Evolutionary conservation across 1,284 basidiomycete species (phyloP), one percentile per base, ranked within the genome.

Genomic region (Microbotryum scabiosae): DNA sequence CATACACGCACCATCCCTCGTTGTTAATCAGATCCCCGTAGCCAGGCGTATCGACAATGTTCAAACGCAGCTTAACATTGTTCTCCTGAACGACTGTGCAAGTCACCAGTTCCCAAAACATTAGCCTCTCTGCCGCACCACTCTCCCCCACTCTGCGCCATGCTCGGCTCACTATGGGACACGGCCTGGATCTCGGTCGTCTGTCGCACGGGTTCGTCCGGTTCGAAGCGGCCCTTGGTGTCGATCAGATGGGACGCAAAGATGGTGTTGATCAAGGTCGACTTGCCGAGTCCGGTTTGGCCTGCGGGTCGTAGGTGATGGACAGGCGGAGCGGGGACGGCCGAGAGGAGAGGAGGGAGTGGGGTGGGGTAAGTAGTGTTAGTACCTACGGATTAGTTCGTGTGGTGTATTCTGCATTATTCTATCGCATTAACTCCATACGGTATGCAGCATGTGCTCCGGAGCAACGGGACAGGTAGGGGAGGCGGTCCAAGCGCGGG

Each of bases 21-120:
- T 98, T 98, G 84, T 98, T 97, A 75, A 98, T 85, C 73, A 93
- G 89, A 81, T 98, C 96, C 58, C 93, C 96, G 73, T 96, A 98
- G 45, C 96, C 94, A 58, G 94, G 94, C 7, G 96, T 98, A 77
- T 98, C 96, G 70, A 98, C 91, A 69, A 98, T 97, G 82, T 98
- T 98, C 71, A 98, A 80, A 60, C 90, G 85, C 64, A 98, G 84
- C 75, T 86, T 87, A 63, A 98, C 94, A 59, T 91, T 91, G 70
- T 97, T 97, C 77, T 98, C 94, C 57, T 87, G 85, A 68, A 98
- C 91, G 67, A 96, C 93, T 96, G 70, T 23, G 53, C 21, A 1
- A 41, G 28, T 20, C 41, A 49, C 18, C n/a, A n/a, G 18, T 23
- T 59, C 23, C 6, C 28, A 26, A 16, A 52, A 54, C 8, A 26